These are phyloP conservation scores for Coccomyxa subellipsoidea DNA, from an alignment of 163 green algal genomes.

Conservation along the genomic window DNA sequence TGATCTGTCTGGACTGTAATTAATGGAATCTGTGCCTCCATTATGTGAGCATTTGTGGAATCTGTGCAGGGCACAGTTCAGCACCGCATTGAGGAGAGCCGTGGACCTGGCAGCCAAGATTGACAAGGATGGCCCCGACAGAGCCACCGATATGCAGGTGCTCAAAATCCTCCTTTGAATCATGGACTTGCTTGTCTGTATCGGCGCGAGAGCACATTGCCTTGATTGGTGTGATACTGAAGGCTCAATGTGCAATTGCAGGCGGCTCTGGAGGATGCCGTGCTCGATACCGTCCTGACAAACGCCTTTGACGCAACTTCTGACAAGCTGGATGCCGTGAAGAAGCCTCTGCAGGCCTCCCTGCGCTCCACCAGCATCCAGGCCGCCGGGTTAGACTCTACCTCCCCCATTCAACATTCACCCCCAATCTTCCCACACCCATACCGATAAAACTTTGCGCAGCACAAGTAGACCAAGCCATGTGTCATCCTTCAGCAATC, in stretches of 20 bases:
- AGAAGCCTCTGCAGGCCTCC: conserved; percentile 2
- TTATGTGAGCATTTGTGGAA: no score
- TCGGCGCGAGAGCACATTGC: no score
- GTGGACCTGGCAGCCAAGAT: neutral
- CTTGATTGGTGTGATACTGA: neutral
- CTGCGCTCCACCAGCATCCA: neutral
- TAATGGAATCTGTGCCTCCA: no score
- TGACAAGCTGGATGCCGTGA: conserved; percentile 1
- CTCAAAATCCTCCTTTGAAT: neutral
- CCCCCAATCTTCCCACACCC: no score
- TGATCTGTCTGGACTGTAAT: no score
- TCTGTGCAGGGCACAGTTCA: neutral
- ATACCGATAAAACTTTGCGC: no score
- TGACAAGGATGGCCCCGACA: conserved; percentile 4
- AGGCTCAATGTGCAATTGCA: neutral
- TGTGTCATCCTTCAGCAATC: no score
- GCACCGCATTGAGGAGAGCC: conserved; percentile 1
- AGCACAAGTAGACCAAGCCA: no score
- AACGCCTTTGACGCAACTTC: neutral
- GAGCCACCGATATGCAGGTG: neutral
- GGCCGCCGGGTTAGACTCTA: neutral
- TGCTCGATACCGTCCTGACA: neutral
- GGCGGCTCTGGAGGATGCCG: neutral
- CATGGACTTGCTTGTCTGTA: neutral
- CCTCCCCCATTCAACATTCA: neutral